These are phyloP conservation scores for Fusarium globosum DNA, from an alignment of 2,329 filamentous ascomycete genomes.

Conservation along the genomic window DNA sequence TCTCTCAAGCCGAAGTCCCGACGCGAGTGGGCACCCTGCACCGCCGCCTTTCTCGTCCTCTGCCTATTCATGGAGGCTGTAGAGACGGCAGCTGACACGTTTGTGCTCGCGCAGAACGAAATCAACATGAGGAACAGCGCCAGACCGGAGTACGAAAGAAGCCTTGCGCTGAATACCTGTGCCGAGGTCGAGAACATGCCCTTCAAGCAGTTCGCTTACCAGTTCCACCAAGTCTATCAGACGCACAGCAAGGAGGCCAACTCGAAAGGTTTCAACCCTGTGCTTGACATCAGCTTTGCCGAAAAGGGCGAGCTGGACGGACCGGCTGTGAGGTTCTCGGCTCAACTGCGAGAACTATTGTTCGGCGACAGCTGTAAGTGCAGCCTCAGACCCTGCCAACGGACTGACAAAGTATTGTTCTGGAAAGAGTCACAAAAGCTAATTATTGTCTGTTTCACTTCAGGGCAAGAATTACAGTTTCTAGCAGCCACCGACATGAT, in stretches of 20 bases:
- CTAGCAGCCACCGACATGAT: constrained; percentile 60
- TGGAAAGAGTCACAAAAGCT: constrained; percentile 23
- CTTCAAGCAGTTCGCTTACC: constrained; percentile 69
- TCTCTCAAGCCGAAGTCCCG: constrained; percentile 65
- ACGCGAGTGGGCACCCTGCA: constrained; percentile 66
- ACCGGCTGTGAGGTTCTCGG: constrained; percentile 59
- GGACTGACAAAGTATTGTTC: constrained; percentile 12
- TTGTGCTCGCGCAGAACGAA: constrained; percentile 63
- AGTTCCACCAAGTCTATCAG: constrained; percentile 70
- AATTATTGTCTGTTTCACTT: constrained; percentile 22
- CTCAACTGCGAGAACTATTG: constrained; percentile 57
- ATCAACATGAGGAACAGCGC: constrained; percentile 55
- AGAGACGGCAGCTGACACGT: constrained; percentile 64
- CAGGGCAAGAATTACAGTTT: constrained; percentile 54
- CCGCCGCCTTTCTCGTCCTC: constrained; percentile 66
- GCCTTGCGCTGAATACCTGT: constrained; percentile 59
- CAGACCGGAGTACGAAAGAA: constrained; percentile 53
- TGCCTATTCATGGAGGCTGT: constrained; percentile 70
- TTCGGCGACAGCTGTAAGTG: constrained; percentile 59
- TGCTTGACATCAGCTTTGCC: constrained; percentile 58
- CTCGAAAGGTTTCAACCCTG: constrained; percentile 65
- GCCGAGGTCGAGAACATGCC: constrained; percentile 67
- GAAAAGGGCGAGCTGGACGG: constrained; percentile 59
- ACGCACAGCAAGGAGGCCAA: constrained; percentile 63
- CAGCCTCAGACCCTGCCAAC: constrained; percentile 1